Evolutionary conservation across 768 basidiomycete genomes (phyloP), one percentile per base, ranked within the genome.

Genomic region (Russula vinacea): DNA sequence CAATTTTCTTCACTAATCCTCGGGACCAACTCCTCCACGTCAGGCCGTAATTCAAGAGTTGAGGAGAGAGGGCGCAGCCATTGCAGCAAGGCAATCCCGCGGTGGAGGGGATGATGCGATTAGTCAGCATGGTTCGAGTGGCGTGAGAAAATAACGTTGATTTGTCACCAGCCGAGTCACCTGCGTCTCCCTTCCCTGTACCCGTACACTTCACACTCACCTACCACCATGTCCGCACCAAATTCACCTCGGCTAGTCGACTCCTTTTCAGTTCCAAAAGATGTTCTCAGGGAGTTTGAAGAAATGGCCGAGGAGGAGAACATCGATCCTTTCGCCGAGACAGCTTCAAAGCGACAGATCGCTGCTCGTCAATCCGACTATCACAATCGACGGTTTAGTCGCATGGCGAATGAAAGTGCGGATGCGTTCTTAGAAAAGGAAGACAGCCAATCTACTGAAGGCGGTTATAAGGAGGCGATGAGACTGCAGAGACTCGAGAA

Each of bases 391-490:
- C 85, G 94, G 47, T 98, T 98, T 74, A 84, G 83, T 70, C 87
- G 97, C 56, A 84, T 88, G 64, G 89, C 88, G 33, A 84, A 88
- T 65, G 90, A 90, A 47, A 90, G 92, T 59, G 84, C 83, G 10
- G 90, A 93, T 76, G 91, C 86, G 0, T 94, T 92, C 70, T 78
- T 83, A 64, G 81, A 86, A 42, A 80, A 71, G 3, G 84, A 85
- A 64, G 90, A 89, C 58, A 89, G 86, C 0, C 79, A 79, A 67
- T 84, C 85, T 33, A 81, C 83, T 1, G 92, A 93, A 72, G 92
- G 93, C 52, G 90, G 91, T 3, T 99, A 98, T 75, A 95, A 92
- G 73, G 96, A 98, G 73, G 91, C 94, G 14, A 99, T 98, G 97
- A 83, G 94, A 72, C 72, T 95, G 69, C 81, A 89, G 65, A 85